phyloP scores from a whole-genome alignment of 352 stramenopile genomes.

The Pythium insidiosum region DNA sequence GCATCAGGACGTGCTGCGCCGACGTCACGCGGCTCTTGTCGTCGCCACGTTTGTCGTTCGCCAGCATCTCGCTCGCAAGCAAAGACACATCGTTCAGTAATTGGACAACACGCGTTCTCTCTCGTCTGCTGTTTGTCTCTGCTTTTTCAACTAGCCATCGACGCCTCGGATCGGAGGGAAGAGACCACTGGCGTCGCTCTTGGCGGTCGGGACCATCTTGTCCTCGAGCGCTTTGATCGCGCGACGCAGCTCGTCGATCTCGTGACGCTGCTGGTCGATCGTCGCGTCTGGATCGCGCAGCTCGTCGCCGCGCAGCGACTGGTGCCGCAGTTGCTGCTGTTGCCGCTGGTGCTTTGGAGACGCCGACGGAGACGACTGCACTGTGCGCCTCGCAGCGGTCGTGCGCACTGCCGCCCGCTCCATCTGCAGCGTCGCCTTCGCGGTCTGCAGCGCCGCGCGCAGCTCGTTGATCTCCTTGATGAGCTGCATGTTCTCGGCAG shows the following conservation, averaged over 20 bases:
- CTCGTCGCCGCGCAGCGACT: too few relatives aligned
- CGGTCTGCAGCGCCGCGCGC: constrained; percentile 52
- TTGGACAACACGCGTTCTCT: too few relatives aligned
- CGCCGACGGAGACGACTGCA: too few relatives aligned
- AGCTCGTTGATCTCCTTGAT: constrained; percentile 93
- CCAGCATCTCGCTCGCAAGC: too few relatives aligned
- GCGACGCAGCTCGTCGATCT: constrained; percentile 74
- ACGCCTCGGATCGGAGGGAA: constrained; percentile 39
- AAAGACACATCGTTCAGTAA: too few relatives aligned
- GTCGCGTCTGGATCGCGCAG: constrained; percentile 54
- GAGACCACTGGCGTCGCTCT: constrained; percentile 8
- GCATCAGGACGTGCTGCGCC: too few relatives aligned
- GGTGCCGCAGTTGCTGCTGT: too few relatives aligned
- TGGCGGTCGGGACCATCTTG: constrained; percentile 23
- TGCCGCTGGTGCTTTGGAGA: too few relatives aligned
- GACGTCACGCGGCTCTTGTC: too few relatives aligned
- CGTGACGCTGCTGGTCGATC: constrained; percentile 39
- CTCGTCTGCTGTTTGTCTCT: too few relatives aligned
- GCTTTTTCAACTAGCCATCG: too few relatives aligned
- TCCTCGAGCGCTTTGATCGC: constrained; percentile 72
- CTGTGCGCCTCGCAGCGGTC: constrained; percentile 10
- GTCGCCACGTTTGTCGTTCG: too few relatives aligned
- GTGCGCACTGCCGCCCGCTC: constrained; percentile 41
- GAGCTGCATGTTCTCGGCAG: constrained; percentile 85
- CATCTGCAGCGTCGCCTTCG: constrained; percentile 80